Base-by-base conservation (phyloP, 2,329 filamentous ascomycete species). In the Pseudocercospora macadamiae region DNA sequence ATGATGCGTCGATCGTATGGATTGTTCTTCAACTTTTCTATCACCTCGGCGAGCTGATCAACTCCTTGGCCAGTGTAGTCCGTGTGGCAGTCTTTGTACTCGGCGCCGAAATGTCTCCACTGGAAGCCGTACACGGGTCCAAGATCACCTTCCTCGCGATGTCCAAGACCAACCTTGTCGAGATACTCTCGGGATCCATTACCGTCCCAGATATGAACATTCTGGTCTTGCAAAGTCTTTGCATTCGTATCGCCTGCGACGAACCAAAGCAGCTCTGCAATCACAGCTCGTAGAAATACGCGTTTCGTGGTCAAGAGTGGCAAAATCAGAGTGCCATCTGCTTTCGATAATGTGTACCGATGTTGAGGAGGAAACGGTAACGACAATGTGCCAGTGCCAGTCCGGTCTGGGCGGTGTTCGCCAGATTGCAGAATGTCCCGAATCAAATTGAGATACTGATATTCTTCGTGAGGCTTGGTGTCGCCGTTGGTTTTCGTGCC, bases 121-220 rank as follows among this genome's bases (percentile, higher is more conserved):
- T 99, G 95, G 78, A 99, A 99, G 1, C 95, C 95, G 73, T 99
- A 99, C 0, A 97, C 93, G 26, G 95, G 95, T 0, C 95, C 95
- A 0, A 99, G 82, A 71, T 99, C 95, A 64, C 95, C 95, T 18
- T 88, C 89, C 53, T 86, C 90, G 60, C 93, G 90, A 72, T 96
- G 87, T 0, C 82, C 80, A 5, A 97, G 83, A 0, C 93, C 93
- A 1, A 95, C 84, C 63, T 82, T 87, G 79, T 99, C 93, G 34
- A 99, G 89, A 74, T 89, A 97, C 70, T 87, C 89, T 68, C 95
- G 90, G 47, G 88, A 92, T 42, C 93, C 95, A 73, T 99, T 99
- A 69, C 93, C 93, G 73, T 99, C 95, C 95, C 95, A 99, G 74
- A 99, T 99, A 77, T 96, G 96, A 70, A 99, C 87, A 26, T 92